Evolutionary conservation across 1,139 yeast species (phyloP), one percentile per base, ranked within the genome.

Genomic region (Diutina mesorugosa): DNA sequence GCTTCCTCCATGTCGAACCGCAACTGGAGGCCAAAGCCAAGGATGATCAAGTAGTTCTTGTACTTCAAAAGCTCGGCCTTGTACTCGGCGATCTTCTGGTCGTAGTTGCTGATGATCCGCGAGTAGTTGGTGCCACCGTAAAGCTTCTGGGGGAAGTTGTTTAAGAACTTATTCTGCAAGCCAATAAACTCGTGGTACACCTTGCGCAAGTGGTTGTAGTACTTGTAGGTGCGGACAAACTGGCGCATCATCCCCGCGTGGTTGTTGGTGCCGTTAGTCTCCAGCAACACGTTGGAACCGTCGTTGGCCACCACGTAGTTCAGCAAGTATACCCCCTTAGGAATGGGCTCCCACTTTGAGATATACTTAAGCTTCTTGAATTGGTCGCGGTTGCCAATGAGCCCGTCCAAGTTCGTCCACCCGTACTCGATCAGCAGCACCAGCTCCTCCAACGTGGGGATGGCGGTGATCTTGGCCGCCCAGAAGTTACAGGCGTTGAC

Each of bases 401-500:
- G 64, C 18, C 61, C 69, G 62, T 81, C 83, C 68, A 67, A 70
- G 63, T 69, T 69, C 59, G 72, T 80, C 97, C 96, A 90, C 4
- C 97, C 97, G 66, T 84, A 89, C 64, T 90, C 96, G 54, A 83
- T 79, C 53, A 87, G 86, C 1, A 90, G 80, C 12, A 88, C 81
- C 58, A 88, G 72, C 62, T 76, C 80, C 62, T 77, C 81, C 61
- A 71, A 68, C 1, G 80, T 69, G n/a, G 96, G 96, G 38, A 87
- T 84, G 16, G 90, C 86, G 14, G 95, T 85, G 46, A 86, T 81
- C 61, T 93, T 78, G 2, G 95, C 87, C 2, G 96, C 90, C 97
- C 97, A 90, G 67, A 88, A 90, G 69, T 90, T 90, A 69, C 95
- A 85, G 2, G 93, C 80, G 62, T 85, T 81, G 45, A 87, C 81